Percentiles rank a stretch among this genome's conserved stretches.
These are phyloP conservation scores for Calophaca sinica DNA, from an alignment of 306 rosid species.

Conservation along the genomic window DNA sequence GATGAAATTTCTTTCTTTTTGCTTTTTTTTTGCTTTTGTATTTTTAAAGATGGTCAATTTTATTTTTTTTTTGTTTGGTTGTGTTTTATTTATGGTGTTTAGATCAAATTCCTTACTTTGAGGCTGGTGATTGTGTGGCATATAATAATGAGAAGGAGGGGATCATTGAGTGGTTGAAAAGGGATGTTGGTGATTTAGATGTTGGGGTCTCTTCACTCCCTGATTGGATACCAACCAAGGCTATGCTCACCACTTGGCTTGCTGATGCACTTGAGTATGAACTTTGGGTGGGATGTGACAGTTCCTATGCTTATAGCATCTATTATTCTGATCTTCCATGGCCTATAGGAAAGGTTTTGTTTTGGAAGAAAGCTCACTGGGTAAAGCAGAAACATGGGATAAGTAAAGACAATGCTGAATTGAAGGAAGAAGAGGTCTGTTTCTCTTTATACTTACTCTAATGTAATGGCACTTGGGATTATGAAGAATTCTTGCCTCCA, in stretches of 20 bases:
- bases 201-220: slow-evolving; percentile 61
- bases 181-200: slow-evolving; percentile 76
- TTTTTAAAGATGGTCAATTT: slow-evolving; percentile 14
- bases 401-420: slow-evolving; percentile 64
- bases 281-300: slow-evolving; percentile 79
- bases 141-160: slow-evolving; percentile 89
- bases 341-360: slow-evolving; percentile 80
- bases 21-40: background rate
- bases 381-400: slow-evolving; percentile 78
- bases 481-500: slow-evolving; percentile 1
- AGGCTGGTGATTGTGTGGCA: slow-evolving; percentile 74
- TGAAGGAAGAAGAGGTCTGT: slow-evolving; percentile 76
- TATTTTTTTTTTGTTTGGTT: slow-evolving; percentile 2
- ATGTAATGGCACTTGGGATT: background rate
- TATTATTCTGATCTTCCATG: slow-evolving; percentile 90
- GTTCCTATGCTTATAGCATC: slow-evolving; percentile 60
- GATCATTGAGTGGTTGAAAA: slow-evolving; percentile 71
- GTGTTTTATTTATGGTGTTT: slow-evolving; percentile 24
- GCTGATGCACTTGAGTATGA: slow-evolving; percentile 87
- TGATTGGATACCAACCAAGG: slow-evolving; percentile 80
- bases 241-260: slow-evolving; percentile 84
- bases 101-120: slow-evolving; percentile 92
- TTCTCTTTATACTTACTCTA: slow-evolving; percentile 24
- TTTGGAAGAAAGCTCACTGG: slow-evolving; percentile 57
- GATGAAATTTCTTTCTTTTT: slow-evolving; percentile 34